Evolutionary conservation across 2,329 filamentous ascomycete genomes (phyloP), one percentile per base, ranked within the genome.

Genomic region (Nannizzia gypsea): DNA sequence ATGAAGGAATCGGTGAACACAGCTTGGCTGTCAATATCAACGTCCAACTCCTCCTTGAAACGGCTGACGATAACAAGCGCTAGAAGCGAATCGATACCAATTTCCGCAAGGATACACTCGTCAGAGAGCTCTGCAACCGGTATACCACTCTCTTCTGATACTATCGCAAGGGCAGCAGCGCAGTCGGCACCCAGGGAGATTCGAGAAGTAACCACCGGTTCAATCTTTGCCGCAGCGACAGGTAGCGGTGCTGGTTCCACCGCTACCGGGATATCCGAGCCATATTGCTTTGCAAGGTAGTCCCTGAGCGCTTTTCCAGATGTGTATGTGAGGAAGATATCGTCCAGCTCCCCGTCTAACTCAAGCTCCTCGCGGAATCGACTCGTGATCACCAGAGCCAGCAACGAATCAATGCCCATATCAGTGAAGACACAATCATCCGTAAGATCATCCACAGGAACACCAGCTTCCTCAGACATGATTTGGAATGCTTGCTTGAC

Each of bases 21-120:
- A 8, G 38, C 13, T 17, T 42, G 38, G n/a, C 38, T 42, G 6
- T 42, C 38, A 42, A 83, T 76, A 50, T 77, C 73, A 8, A 81
- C 67, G 5, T 78, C 58, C 36, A 63, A 22, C 20, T 40, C 36
- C 24, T 64, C 61, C 13, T 44, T 28, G 13, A 63, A 24, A 20
- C 50, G 40, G 13, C 59, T 50, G 3, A 34, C 28, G 6, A 63
- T 61, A 15, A 52, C 46, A 5, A 64, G 38, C 11, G 48, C 50
- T 6, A 64, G 50, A 8, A 64, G 55, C 3, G 62, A 64, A 20
- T 64, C 63, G 31, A 64, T 57, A 9, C 63, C 63, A 34, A 60
- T 40, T 13, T 61, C 58, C 20, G 58, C 34, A 42, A 63, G 60
- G n/a, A 15, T 46, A 15, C 28, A 52, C 15, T 58, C 42, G 59